phyloP scores from a whole-genome alignment of 257 asterid species.

The Solanum megistacrolobum region DNA sequence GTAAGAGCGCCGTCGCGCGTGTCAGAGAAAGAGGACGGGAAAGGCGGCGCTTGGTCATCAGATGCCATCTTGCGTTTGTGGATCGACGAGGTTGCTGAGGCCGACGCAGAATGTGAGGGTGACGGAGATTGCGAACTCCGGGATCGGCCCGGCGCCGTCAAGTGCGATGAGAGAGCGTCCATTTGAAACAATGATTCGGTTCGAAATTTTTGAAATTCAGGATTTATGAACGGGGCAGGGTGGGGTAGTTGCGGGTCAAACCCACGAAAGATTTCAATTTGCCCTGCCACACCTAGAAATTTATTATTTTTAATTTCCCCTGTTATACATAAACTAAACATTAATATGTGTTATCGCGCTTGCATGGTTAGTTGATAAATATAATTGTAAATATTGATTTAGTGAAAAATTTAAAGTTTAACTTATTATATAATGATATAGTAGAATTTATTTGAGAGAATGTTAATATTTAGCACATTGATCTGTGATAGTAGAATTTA shows the following conservation, averaged over 20 bases:
- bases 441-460: no score
- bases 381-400: no score
- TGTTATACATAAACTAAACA: not conserved
- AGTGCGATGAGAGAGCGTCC: constrained; percentile 16
- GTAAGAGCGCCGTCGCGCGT: constrained; percentile 91
- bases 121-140: constrained; percentile 94
- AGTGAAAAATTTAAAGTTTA: not conserved
- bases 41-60: constrained; percentile 81
- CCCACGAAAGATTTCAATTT: not conserved
- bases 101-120: constrained; percentile 97
- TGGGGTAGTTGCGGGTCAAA: not conserved
- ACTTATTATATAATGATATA: no score
- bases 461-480: no score
- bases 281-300: not conserved
- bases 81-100: constrained; percentile 89
- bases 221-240: not conserved
- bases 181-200: not conserved
- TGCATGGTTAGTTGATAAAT: no score
- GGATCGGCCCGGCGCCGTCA: constrained; percentile 80
- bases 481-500: no score
- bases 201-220: not conserved
- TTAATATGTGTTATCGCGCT: not conserved
- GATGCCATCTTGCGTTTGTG: constrained; percentile 74
- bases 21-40: constrained; percentile 80
- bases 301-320: not conserved